Evolutionary conservation across 2,329 filamentous ascomycete species (phyloP), one percentile per base, ranked within the genome.

Genomic region (Chaetomium olivaceum): DNA sequence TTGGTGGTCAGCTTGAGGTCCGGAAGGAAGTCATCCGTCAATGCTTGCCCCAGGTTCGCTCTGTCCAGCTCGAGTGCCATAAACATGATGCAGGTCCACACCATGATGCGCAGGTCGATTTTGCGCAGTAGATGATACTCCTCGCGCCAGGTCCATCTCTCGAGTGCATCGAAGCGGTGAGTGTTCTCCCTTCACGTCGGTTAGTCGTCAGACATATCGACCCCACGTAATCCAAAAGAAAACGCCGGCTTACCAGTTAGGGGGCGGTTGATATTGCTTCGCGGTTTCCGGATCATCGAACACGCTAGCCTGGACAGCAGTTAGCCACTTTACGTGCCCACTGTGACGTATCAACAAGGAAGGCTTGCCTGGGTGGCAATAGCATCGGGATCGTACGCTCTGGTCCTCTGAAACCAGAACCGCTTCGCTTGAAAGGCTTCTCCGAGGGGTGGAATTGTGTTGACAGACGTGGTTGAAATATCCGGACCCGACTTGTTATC

Each of bases 11-110:
- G 67, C 0, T 71, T 62, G 52, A 84, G 73, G 21, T 83, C 81
- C 0, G 64, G 65, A 0, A 84, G 71, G 36, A 84, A 81, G 60
- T 82, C 80, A 68, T 84, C 81, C 0, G 81, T 80, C 23, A 83
- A 63, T 0, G 82, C 82, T 67, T 84, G 80, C 1, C 70, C 58
- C 19, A 84, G 73, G 68, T 84, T 84, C 4, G 80, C 78, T 0
- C 81, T 75, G 60, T 83, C 82, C 0, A 85, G 75, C 66, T 86
- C 82, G 31, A 86, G 77, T 0, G 80, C 77, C 71, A 82, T 80
- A 69, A 83, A 83, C 79, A 81, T 82, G 65, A 83, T 70, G 43
- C 82, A 82, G 0, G 78, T 74, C 76, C 79, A 84, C 2, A 80
- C 63, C 79, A 82, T 81, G 64, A 83, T 82, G 12, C 78, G 71